These are phyloP conservation scores for Orbilia quercus DNA, from an alignment of 2,329 filamentous ascomycete genomes.

Conservation along the genomic window DNA sequence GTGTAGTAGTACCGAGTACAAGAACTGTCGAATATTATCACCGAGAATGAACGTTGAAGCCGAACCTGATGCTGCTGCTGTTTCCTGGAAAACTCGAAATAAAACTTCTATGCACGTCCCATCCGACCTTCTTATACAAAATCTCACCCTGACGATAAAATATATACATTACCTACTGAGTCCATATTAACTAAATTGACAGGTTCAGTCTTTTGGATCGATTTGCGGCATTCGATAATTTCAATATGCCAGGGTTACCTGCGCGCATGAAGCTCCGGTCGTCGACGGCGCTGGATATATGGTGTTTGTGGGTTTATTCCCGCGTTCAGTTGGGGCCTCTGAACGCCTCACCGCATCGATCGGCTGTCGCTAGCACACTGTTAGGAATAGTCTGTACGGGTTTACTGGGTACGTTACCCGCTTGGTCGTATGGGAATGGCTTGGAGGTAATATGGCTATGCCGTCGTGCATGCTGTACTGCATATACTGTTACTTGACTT, in stretches of 20 bases:
- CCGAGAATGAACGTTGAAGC: conserved; percentile 8
- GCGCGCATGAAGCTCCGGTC: conserved; percentile 11
- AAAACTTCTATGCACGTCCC: neutral
- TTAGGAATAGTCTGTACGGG: neutral
- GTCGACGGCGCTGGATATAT: conserved; percentile 9
- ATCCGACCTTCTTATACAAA: neutral
- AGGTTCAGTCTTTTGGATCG: too few relatives aligned
- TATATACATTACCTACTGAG: too few relatives aligned
- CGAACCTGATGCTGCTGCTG: neutral
- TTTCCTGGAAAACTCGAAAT: neutral
- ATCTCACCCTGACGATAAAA: too few relatives aligned
- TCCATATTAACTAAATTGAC: too few relatives aligned
- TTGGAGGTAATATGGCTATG: conserved; percentile 6
- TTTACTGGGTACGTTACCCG: neutral
- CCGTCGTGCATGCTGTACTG: conserved; percentile 8
- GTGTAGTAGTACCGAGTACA: conserved; percentile 38
- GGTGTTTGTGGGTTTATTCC: neutral
- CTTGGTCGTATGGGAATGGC: neutral
- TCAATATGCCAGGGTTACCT: neutral
- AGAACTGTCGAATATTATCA: conserved; percentile 24
- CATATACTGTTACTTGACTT: too few relatives aligned
- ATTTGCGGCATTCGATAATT: neutral
- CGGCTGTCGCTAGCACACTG: conserved; percentile 7
- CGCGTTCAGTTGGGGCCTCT: neutral
- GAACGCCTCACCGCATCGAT: conserved; percentile 16